Evolutionary conservation across 2,329 filamentous ascomycete species (phyloP).

Genomic region (Dactylellina haptotyla): DNA sequence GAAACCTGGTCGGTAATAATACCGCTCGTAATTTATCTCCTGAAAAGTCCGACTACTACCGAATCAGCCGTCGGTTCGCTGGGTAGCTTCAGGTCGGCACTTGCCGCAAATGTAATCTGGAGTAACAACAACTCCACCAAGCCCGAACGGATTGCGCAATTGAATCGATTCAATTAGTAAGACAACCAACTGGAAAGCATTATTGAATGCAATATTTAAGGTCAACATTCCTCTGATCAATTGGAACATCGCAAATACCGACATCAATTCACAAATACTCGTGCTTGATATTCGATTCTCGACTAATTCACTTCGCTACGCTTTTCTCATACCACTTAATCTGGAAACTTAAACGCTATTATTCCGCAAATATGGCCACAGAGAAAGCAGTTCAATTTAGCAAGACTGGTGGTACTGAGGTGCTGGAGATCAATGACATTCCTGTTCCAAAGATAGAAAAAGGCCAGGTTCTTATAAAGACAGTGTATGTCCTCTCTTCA

Average conservation of each 20-base stretch:
- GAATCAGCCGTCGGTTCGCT: too few species aligned
- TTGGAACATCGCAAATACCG: not conserved
- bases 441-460: constrained; percentile 75
- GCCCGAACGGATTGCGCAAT: constrained; percentile 21
- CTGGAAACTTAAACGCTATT: not conserved
- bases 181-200: too few species aligned
- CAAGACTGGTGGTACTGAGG: constrained; percentile 76
- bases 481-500: constrained; percentile 64
- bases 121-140: not conserved
- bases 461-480: constrained; percentile 82
- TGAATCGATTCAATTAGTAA: too few species aligned
- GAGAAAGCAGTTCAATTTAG: constrained; percentile 80
- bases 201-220: not conserved
- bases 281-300: not conserved
- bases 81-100: too few species aligned
- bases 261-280: not conserved
- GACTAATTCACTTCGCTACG: too few species aligned
- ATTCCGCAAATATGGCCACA: constrained; percentile 60
- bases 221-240: not conserved
- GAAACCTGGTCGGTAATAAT: too few species aligned
- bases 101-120: not conserved
- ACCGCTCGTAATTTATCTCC: too few species aligned
- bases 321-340: too few species aligned
- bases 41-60: too few species aligned
- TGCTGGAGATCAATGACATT: constrained; percentile 75